Percentiles rank a stretch among this genome's conserved stretches.
Evolutionary conservation across 2,329 filamentous ascomycete species (phyloP).

Genomic region (Remersonia thermophila): DNA sequence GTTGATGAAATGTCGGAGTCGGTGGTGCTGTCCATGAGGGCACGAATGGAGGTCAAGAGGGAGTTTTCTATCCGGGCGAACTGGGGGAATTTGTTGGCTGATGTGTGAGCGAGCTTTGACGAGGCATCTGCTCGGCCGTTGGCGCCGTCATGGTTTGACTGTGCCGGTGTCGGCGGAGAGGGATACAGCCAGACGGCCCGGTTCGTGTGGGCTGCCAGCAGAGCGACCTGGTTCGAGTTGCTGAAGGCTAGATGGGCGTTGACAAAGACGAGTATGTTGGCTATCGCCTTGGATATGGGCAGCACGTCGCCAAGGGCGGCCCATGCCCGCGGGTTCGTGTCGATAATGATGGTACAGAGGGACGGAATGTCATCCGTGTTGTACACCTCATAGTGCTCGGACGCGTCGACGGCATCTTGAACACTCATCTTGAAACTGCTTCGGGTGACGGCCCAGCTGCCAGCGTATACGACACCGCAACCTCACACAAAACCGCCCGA

Average conservation of each 20-base stretch:
- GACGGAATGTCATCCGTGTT: constrained; percentile 54
- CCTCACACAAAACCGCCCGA: no score
- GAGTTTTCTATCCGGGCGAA: constrained; percentile 79
- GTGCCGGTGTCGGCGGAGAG: constrained; percentile 23
- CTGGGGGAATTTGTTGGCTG: constrained; percentile 84
- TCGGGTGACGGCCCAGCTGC: neutral
- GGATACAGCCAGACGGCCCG: constrained; percentile 87
- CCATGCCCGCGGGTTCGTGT: constrained; percentile 92
- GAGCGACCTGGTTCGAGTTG: constrained; percentile 82
- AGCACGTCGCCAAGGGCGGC: constrained; percentile 61
- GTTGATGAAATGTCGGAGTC: constrained; percentile 57
- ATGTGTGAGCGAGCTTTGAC: constrained; percentile 22
- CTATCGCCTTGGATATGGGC: constrained; percentile 71
- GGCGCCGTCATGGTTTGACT: constrained; percentile 22
- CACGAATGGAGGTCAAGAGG: constrained; percentile 59
- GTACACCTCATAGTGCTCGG: constrained; percentile 46
- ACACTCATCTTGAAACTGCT: constrained; percentile 29
- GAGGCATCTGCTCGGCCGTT: constrained; percentile 8
- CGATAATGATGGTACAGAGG: constrained; percentile 79
- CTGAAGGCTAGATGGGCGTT: constrained; percentile 93
- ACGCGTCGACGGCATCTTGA: constrained; percentile 40
- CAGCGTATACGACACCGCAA: no score
- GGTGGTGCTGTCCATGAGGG: constrained; percentile 60
- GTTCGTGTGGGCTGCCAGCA: constrained; percentile 81
- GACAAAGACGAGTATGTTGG: constrained; percentile 86